These are phyloP conservation scores for Leishmania lainsoni DNA, from an alignment of 208 protist species.

Conservation along the genomic window DNA sequence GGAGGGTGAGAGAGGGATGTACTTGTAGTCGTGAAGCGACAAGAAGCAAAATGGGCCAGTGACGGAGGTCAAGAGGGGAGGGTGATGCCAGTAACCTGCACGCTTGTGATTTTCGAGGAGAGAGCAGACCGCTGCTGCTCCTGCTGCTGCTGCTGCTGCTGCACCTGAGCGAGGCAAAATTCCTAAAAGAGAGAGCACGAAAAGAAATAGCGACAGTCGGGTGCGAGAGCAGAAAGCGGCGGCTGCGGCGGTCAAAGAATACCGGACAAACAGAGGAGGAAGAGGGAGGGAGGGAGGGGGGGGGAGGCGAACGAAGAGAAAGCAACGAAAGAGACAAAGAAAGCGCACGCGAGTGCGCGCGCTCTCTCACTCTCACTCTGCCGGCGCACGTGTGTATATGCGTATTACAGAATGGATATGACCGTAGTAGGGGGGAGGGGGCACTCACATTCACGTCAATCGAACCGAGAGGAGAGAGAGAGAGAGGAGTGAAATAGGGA, in stretches of 20 bases:
- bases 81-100: too few species aligned
- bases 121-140: neutral
- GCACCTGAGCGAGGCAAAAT: neutral
- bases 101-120: too few species aligned
- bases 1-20: neutral
- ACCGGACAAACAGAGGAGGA: neutral
- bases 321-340: too few species aligned
- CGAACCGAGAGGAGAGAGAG: neutral
- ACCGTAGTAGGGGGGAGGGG: neutral
- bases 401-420: neutral
- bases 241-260: neutral
- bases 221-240: neutral
- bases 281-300: neutral
- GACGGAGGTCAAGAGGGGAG: neutral
- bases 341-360: too few species aligned
- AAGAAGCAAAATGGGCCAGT: neutral
- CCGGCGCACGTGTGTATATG: neutral
- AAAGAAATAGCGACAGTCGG: neutral
- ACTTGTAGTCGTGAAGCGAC: neutral
- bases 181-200: neutral
- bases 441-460: neutral
- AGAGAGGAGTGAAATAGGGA: neutral
- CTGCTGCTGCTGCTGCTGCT: neutral
- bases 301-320: neutral
- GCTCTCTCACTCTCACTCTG: too few species aligned